These are phyloP conservation scores for Kondoa malvinella DNA, from an alignment of 768 basidiomycete species.

Conservation along the genomic window DNA sequence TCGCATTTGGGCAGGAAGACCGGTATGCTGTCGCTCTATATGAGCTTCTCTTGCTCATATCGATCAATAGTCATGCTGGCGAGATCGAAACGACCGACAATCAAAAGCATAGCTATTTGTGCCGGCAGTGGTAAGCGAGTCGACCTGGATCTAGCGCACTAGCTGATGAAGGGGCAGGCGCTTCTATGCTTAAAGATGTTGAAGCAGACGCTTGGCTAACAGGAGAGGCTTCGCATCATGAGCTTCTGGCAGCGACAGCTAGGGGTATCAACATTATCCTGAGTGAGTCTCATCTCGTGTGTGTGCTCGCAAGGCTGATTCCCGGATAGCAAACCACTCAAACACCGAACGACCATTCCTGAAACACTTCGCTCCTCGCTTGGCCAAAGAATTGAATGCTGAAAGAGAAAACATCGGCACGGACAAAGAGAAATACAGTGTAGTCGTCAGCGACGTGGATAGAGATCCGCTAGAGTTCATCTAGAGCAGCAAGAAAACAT, in stretches of 20 bases:
- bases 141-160: not conserved
- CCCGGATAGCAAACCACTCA: conserved; percentile 42
- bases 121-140: not conserved
- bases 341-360: conserved; percentile 92
- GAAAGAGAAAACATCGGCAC: not conserved
- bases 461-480: conserved; percentile 54
- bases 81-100: not conserved
- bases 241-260: conserved; percentile 64
- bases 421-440: conserved; percentile 32
- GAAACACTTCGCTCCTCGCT: conserved; percentile 30
- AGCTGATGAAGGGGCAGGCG: not conserved
- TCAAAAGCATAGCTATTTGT: conserved; percentile 4
- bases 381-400: conserved; percentile 4
- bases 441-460: conserved; percentile 57
- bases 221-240: conserved; percentile 80
- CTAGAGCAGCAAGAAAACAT: conserved; percentile 28
- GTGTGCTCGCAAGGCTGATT: not conserved
- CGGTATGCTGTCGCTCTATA: conserved; percentile 33
- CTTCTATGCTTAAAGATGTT: conserved; percentile 35
- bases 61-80: conserved; percentile 3
- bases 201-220: conserved; percentile 77
- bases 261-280: conserved; percentile 61
- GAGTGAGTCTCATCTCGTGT: conserved; percentile 40
- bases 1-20: conserved; percentile 44
- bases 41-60: not conserved